Conservation (phyloP, 2,329 filamentous ascomycete species). For the Trichoderma endophyticum region DNA sequence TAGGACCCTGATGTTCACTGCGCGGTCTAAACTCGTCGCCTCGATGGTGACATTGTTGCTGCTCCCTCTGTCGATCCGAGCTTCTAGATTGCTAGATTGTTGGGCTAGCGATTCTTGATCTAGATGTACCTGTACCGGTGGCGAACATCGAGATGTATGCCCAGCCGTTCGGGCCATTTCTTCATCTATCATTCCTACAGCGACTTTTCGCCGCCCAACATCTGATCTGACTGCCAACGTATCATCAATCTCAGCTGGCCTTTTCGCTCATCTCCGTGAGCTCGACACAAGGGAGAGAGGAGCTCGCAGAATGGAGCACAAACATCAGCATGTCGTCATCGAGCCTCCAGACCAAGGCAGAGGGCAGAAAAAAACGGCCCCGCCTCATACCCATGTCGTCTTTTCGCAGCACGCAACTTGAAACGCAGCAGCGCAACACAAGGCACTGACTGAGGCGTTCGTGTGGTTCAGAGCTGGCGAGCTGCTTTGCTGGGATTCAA, state of each 20-base stretch:
- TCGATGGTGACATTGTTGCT: neutral
- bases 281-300: neutral
- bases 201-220: neutral
- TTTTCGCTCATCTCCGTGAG: neutral
- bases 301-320: neutral
- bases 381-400: constrained; percentile 5
- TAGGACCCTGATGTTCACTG: constrained; percentile 8
- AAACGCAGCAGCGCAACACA: constrained; percentile 6
- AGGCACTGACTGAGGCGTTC: neutral
- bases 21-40: neutral
- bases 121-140: neutral
- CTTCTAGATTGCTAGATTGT: constrained; percentile 15
- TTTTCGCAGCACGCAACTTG: constrained; percentile 9
- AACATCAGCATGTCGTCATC: constrained; percentile 19
- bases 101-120: neutral
- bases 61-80: constrained; percentile 7
- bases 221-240: neutral
- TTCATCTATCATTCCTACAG: neutral
- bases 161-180: neutral
- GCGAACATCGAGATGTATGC: neutral
- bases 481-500: constrained; percentile 5
- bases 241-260: neutral
- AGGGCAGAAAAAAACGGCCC: neutral
- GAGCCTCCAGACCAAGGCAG: constrained; percentile 4
- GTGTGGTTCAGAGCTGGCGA: neutral